Evolutionary conservation across 495 filamentous ascomycete genomes (phyloP).

Genomic region (Collariella sp.): DNA sequence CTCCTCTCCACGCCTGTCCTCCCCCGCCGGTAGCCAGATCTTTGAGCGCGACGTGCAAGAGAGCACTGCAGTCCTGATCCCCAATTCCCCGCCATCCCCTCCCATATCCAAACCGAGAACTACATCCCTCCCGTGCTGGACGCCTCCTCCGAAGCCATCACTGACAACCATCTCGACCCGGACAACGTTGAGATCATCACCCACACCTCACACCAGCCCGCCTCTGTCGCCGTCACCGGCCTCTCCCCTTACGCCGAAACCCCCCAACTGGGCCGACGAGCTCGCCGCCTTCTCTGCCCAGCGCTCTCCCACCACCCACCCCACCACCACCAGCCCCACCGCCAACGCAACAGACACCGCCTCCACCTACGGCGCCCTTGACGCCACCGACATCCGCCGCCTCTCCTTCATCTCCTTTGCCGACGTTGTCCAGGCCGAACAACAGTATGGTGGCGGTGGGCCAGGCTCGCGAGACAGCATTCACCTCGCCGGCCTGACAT

Average conservation of each 20-base stretch:
- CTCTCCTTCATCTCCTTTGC: slow-evolving; percentile 91
- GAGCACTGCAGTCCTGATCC: slow-evolving; percentile 45
- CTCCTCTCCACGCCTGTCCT: slow-evolving; percentile 52
- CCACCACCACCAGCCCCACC: slow-evolving; percentile 23
- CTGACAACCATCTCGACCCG: slow-evolving; percentile 62
- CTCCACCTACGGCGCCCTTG: slow-evolving; percentile 63
- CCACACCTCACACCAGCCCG: slow-evolving; percentile 71
- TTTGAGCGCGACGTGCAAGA: slow-evolving; percentile 94
- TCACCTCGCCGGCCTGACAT: slow-evolving; percentile 49
- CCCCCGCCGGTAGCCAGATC: slow-evolving; percentile 70
- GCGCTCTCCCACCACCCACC: not conserved
- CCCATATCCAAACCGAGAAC: slow-evolving; percentile 85
- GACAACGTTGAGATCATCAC: slow-evolving; percentile 86
- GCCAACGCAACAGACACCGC: slow-evolving; percentile 42
- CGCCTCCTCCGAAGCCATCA: slow-evolving; percentile 81
- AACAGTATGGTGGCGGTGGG: too few relatives aligned
- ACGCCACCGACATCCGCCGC: slow-evolving; percentile 67
- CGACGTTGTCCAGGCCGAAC: slow-evolving; percentile 87
- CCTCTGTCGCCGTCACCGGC: slow-evolving; percentile 52
- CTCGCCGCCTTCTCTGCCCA: slow-evolving; percentile 35
- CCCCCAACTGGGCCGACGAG: slow-evolving; percentile 48
- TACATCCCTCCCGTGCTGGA: slow-evolving; percentile 85
- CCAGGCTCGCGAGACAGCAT: slow-evolving; percentile 48
- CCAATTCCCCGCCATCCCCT: slow-evolving; percentile 67
- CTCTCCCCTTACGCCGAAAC: slow-evolving; percentile 22